Evolutionary conservation across 2,329 filamentous ascomycete species (phyloP).

Genomic region (Monilinia vaccinii-corymbosi): DNA sequence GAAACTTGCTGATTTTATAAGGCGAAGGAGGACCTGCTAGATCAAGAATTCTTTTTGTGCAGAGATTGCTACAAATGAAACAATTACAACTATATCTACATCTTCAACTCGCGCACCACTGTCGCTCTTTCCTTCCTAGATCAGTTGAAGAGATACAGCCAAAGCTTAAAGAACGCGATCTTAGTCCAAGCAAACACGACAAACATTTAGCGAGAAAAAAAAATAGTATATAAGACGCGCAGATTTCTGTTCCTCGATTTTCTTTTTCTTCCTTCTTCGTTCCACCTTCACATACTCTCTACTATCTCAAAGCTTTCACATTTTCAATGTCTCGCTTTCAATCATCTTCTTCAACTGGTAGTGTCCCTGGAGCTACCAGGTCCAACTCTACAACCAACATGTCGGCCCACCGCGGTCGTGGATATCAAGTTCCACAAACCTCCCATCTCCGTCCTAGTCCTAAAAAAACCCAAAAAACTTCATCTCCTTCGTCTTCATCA

Average conservation of each 20-base stretch:
- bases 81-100: neutral
- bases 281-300: neutral
- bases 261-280: slow-evolving; percentile 1
- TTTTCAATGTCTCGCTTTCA: slow-evolving; percentile 2
- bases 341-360: slow-evolving; percentile 1
- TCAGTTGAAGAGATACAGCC: neutral
- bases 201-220: neutral
- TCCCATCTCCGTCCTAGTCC: neutral
- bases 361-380: slow-evolving; percentile 1
- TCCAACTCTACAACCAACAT: neutral
- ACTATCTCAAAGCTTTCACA: neutral
- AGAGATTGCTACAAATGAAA: neutral
- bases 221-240: neutral
- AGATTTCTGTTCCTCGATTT: neutral
- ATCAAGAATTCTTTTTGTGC: neutral
- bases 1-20: neutral
- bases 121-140: neutral
- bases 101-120: neutral
- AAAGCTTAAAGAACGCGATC: neutral
- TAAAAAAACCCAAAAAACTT: neutral
- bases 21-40: neutral
- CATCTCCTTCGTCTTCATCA: neutral
- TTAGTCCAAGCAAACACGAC: neutral
- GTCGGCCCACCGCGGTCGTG: slow-evolving; percentile 1
- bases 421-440: slow-evolving; percentile 6